Evolutionary conservation across 2,329 filamentous ascomycete species (phyloP).

Genomic region (Alternaria rosae): DNA sequence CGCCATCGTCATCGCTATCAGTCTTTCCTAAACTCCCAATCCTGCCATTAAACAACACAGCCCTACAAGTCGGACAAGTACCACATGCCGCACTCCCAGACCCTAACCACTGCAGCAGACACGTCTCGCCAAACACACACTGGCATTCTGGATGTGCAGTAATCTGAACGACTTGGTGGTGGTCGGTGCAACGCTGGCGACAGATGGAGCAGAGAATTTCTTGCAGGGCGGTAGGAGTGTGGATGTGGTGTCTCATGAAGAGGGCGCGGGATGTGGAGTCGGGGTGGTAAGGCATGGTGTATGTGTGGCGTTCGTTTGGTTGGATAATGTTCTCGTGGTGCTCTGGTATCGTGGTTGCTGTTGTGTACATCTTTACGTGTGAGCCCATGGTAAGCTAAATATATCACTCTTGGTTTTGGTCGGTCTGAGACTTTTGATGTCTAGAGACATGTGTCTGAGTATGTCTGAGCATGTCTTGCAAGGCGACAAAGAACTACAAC

Average conservation of each 20-base stretch:
- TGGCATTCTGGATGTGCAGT: conserved; percentile 4
- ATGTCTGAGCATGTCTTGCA: not conserved
- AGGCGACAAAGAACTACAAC: not conserved
- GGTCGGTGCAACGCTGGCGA: not conserved
- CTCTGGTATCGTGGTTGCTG: not conserved
- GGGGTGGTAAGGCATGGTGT: conserved; percentile 3
- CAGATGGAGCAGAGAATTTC: not conserved
- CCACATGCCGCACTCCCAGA: not conserved
- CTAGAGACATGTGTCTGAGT: not conserved
- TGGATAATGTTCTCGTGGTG: too few relatives aligned
- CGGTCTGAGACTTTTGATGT: not conserved
- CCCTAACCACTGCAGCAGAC: not conserved
- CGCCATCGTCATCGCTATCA: not conserved
- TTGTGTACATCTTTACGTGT: not conserved
- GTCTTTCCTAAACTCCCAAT: not conserved
- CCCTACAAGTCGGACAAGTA: conserved; percentile 1
- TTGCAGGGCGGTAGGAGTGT: not conserved
- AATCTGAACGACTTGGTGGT: not conserved
- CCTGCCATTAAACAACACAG: not conserved
- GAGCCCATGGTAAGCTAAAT: not conserved
- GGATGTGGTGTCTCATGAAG: not conserved
- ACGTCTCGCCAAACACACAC: not conserved
- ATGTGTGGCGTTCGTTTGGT: not conserved
- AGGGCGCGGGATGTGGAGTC: not conserved
- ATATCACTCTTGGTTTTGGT: not conserved